Percentiles rank a stretch among this genome's conserved stretches.
Conservation (phyloP, 768 basidiomycete species). For the Mycena floridula region DNA sequence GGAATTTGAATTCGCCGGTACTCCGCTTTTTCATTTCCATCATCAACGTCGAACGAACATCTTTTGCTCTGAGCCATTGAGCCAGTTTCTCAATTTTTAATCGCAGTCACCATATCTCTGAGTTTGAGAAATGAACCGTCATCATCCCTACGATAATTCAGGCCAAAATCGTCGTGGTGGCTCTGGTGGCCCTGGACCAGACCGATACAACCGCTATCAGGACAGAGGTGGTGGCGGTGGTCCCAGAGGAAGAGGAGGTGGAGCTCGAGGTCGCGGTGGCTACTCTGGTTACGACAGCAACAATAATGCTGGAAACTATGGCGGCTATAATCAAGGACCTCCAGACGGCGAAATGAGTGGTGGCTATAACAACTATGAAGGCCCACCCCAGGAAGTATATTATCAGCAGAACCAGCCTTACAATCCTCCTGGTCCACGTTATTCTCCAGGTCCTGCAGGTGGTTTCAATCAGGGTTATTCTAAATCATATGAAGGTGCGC, state of each 20-base stretch:
- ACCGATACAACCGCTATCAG: slow-evolving; percentile 49
- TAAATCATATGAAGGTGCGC: slow-evolving; percentile 81
- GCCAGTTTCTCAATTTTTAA: no score
- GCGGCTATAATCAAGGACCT: slow-evolving; percentile 63
- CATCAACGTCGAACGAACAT: slow-evolving; percentile 10
- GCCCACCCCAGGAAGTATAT: slow-evolving; percentile 52
- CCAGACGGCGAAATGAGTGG: slow-evolving; percentile 46
- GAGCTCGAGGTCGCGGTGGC: slow-evolving; percentile 27
- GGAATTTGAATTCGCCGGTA: background rate
- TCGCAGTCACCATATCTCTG: no score
- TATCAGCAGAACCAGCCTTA: slow-evolving; percentile 67
- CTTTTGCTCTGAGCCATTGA: background rate
- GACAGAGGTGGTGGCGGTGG: slow-evolving; percentile 34
- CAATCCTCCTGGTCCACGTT: slow-evolving; percentile 41
- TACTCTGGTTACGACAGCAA: slow-evolving; percentile 51
- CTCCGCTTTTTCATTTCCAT: slow-evolving; percentile 1
- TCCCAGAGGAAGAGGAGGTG: slow-evolving; percentile 42
- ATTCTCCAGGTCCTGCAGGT: slow-evolving; percentile 38
- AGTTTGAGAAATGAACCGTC: slow-evolving; percentile 65
- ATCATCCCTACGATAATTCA: slow-evolving; percentile 73
- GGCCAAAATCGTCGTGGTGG: slow-evolving; percentile 57
- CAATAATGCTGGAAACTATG: slow-evolving; percentile 46
- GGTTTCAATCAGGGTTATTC: slow-evolving; percentile 55
- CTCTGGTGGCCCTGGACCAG: slow-evolving; percentile 62
- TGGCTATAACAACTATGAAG: slow-evolving; percentile 68